These are phyloP conservation scores for Hanseniaspora valbyensis DNA, from an alignment of 805 yeast species.

Conservation along the genomic window DNA sequence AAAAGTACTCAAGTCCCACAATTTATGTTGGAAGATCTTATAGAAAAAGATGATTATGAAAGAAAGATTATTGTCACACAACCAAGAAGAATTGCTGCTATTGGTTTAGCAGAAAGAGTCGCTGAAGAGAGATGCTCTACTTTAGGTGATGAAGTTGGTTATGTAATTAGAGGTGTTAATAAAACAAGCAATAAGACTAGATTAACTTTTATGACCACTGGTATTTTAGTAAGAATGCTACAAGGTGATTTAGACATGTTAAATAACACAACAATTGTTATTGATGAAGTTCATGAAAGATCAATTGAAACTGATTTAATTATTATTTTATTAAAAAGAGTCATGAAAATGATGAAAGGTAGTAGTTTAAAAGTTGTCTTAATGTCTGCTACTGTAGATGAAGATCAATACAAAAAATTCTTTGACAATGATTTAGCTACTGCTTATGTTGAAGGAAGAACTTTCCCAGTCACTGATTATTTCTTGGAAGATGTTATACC, in stretches of 20 bases:
- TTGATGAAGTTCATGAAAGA: constrained; percentile 96
- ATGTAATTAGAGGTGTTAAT: constrained; percentile 81
- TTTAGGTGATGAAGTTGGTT: constrained; percentile 63
- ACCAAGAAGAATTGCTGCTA: constrained; percentile 90
- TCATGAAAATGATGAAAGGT: constrained; percentile 37
- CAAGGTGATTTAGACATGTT: constrained; percentile 43
- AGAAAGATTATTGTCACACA: constrained; percentile 73
- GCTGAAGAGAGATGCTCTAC: constrained; percentile 58
- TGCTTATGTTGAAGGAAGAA: constrained; percentile 81
- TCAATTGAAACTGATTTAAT: constrained; percentile 83
- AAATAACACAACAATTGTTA: constrained; percentile 51
- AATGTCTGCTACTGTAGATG: constrained; percentile 91
- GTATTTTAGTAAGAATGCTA: constrained; percentile 77
- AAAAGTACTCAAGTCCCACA: constrained; percentile 93
- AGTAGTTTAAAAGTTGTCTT: constrained; percentile 49
- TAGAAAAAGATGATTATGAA: constrained; percentile 36
- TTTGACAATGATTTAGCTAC: constrained; percentile 49
- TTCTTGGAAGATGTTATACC: constrained; percentile 59
- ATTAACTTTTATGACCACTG: constrained; percentile 83
- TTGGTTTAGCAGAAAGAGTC: constrained; percentile 87
- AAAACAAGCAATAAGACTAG: constrained; percentile 51
- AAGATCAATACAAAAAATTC: constrained; percentile 52
- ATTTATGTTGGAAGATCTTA: constrained; percentile 63
- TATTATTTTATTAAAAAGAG: constrained; percentile 59
- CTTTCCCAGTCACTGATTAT: constrained; percentile 75